Base-by-base conservation (phyloP, 2,329 filamentous ascomycete genomes). In the Hirsutella minnesotensis region DNA sequence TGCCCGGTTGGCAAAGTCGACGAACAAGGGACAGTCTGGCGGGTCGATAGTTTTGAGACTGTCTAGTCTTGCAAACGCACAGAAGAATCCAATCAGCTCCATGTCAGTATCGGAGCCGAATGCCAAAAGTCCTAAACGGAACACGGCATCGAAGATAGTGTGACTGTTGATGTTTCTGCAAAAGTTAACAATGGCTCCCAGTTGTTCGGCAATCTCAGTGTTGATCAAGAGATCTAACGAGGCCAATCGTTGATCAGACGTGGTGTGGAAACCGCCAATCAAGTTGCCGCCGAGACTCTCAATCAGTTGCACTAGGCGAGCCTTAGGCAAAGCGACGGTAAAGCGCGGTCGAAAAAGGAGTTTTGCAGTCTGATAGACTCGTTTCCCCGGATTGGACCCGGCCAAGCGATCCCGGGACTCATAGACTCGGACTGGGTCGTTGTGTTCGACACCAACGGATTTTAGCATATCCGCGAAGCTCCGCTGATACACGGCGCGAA, bases 121-220 rank as follows among this genome's bases (percentile, higher is more conserved):
- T 0, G 47, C 40, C 2, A 48, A 35, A 3, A 55, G 9, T 9
- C 42, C 44, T 0, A 55, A 24, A 1, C 44, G 13, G 41, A 55
- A 41, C n/a, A 33, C 29, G 12, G 18, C 8, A 10, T 24, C 0
- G 9, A 3, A 16, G 3, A 21, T 16, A 20, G 41, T 21, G 19
- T 38, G 27, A 18, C 12, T 37, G 2, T n/a, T 13, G 12, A 7
- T 36, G 27, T 10, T 12, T 19, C 9, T 27, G 33, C 13, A 53
- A 7, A 44, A 27, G 9, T 13, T 39, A 12, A 49, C 27, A 3
- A 49, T 10, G 10, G n/a, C 21, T 1, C 47, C 44, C 33, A 34
- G 45, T n/a, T 41, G 29, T 2, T 27, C 39, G 9, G 29, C 29
- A 15, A 49, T 41, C 0, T 38, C 22, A n/a, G 31, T 33, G 7